Evolutionary conservation across 176 grass and related monocot species (phyloP).

Genomic region (Triticum monococcum): DNA sequence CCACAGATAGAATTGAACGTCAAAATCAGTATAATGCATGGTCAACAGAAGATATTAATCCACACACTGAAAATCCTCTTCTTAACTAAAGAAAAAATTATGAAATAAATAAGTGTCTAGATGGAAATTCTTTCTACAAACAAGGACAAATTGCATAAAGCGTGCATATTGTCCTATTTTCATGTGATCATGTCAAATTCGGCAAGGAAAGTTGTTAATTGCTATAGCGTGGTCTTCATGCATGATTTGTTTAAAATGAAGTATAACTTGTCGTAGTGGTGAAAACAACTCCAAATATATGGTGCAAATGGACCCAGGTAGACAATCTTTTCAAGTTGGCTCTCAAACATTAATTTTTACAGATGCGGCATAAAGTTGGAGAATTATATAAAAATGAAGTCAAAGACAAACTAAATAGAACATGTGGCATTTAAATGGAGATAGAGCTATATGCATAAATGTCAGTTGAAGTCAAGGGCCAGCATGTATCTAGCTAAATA

Average conservation of each 20-base stretch:
- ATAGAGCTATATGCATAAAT: not conserved
- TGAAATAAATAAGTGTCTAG: not conserved
- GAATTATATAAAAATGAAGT: not conserved
- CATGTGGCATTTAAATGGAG: slow-evolving; percentile 4
- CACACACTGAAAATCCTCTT: not conserved
- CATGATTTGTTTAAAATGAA: not conserved
- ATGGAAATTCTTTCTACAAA: not conserved
- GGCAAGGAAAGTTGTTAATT: not conserved
- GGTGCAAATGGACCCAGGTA: not conserved
- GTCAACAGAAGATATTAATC: too few relatives aligned
- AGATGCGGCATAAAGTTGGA: not conserved
- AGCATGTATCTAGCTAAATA: too few relatives aligned
- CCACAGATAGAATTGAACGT: too few relatives aligned
- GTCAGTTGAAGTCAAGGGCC: too few relatives aligned
- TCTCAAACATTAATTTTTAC: not conserved
- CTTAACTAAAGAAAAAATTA: not conserved
- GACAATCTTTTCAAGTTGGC: not conserved
- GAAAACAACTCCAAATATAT: too few relatives aligned
- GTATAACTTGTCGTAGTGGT: too few relatives aligned
- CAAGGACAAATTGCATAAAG: not conserved
- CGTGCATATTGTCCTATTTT: not conserved
- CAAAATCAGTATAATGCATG: too few relatives aligned
- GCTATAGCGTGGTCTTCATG: not conserved
- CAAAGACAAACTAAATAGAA: not conserved
- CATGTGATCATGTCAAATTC: not conserved